Evolutionary conservation across 306 rosid species (phyloP).

Genomic region (Pueraria montana): DNA sequence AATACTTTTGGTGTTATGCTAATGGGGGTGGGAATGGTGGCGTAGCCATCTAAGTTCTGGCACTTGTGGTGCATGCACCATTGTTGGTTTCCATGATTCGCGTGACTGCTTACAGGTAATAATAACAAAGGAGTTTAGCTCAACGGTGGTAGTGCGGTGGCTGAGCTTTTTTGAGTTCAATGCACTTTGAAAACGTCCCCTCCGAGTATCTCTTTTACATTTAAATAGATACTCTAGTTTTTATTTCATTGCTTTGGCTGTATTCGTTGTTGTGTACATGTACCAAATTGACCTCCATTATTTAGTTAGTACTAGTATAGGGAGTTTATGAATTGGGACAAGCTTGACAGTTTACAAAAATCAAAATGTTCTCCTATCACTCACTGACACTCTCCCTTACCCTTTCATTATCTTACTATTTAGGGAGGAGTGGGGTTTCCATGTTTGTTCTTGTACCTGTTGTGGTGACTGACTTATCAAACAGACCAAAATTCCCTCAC

Average conservation of each 20-base stretch:
- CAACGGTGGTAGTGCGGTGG: slow-evolving; percentile 47
- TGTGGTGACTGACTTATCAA: background rate
- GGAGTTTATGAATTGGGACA: slow-evolving; percentile 21
- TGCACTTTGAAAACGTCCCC: slow-evolving; percentile 53
- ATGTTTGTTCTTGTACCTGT: slow-evolving; percentile 43
- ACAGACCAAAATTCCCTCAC: slow-evolving; percentile 23
- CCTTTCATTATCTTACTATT: slow-evolving; percentile 40
- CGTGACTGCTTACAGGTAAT: slow-evolving; percentile 46
- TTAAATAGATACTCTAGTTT: slow-evolving; percentile 48
- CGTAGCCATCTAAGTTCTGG: slow-evolving; percentile 41
- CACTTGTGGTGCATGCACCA: slow-evolving; percentile 40
- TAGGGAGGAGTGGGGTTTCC: slow-evolving; percentile 34
- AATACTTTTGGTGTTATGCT: slow-evolving; percentile 28
- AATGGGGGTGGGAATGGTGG: slow-evolving; percentile 31
- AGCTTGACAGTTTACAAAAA: slow-evolving; percentile 11
- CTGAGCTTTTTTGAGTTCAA: slow-evolving; percentile 55
- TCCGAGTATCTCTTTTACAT: slow-evolving; percentile 18
- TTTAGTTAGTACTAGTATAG: background rate
- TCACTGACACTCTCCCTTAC: background rate
- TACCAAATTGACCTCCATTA: slow-evolving; percentile 55
- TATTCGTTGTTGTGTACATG: slow-evolving; percentile 26
- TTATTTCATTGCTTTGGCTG: slow-evolving; percentile 51
- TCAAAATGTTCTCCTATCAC: slow-evolving; percentile 4
- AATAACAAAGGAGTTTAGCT: slow-evolving; percentile 43
- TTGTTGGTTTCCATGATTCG: slow-evolving; percentile 60